Evolutionary conservation across 1,139 yeast genomes (phyloP).

Genomic region (Hyphopichia buzzinii): DNA sequence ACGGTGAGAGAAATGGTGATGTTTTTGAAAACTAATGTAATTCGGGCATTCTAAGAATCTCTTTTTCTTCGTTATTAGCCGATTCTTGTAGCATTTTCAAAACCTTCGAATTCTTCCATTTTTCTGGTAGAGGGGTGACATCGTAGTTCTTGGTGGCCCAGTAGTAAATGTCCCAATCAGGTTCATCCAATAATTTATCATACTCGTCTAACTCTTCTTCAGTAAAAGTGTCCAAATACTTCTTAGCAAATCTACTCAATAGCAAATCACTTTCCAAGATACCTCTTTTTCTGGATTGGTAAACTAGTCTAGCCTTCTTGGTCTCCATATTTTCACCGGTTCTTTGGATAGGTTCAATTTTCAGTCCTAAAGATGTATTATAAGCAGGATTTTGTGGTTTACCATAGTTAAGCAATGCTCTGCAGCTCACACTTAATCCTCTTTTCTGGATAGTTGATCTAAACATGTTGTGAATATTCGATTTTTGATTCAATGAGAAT

Average conservation of each 20-base stretch:
- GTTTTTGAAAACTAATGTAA: constrained; percentile 16
- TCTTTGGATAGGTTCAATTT: constrained; percentile 74
- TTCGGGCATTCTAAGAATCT: constrained; percentile 83
- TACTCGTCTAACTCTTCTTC: constrained; percentile 77
- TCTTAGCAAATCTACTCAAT: constrained; percentile 81
- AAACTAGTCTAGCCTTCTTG: constrained; percentile 81
- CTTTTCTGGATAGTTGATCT: constrained; percentile 7
- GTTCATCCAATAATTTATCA: constrained; percentile 80
- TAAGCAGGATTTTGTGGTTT: constrained; percentile 46
- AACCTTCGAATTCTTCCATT: constrained; percentile 70
- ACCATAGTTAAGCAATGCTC: constrained; percentile 33
- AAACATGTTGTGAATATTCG: constrained; percentile 2
- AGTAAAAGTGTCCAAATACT: constrained; percentile 58
- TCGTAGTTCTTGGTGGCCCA: constrained; percentile 90
- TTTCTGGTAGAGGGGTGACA: constrained; percentile 81
- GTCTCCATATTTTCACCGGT: constrained; percentile 70
- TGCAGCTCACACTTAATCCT: constrained; percentile 10
- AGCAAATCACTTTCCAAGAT: constrained; percentile 89
- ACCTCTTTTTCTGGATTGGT: constrained; percentile 94
- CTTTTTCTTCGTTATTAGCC: constrained; percentile 70
- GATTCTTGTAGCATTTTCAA: constrained; percentile 67
- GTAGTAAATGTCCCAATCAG: constrained; percentile 98
- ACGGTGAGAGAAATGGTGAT: too few relatives aligned
- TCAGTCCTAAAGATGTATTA: constrained; percentile 38
- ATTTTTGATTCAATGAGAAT: too few relatives aligned